A percentile compares a stretch with the other conserved stretches of the same genome.
Evolutionary conservation across 441 rosid genomes (phyloP).

Genomic region (Erysimum pusillum): DNA sequence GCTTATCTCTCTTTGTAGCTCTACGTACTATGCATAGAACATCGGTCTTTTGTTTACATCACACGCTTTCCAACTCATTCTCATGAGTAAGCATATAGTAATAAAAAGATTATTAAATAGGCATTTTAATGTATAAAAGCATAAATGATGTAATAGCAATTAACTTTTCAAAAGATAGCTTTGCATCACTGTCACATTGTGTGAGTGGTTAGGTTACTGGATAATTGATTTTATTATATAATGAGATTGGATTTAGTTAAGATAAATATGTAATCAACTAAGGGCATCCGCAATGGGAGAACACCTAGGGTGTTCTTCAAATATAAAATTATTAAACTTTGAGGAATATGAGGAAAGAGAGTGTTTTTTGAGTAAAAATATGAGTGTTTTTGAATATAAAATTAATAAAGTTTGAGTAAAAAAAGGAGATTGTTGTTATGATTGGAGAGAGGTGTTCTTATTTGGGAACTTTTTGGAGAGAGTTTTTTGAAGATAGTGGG

Average conservation of each 20-base stretch:
- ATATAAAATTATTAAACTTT: too few relatives aligned
- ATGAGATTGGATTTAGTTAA: background rate
- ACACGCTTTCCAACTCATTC: slow-evolving; percentile 10
- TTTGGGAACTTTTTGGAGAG: too few relatives aligned
- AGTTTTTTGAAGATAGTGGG: too few relatives aligned
- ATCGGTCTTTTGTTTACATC: slow-evolving; percentile 14
- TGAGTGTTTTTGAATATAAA: too few relatives aligned
- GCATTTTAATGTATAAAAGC: background rate
- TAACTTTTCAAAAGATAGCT: slow-evolving; percentile 25
- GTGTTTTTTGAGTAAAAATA: too few relatives aligned
- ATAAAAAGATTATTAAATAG: background rate
- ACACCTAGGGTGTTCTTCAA: too few relatives aligned
- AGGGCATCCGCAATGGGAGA: background rate
- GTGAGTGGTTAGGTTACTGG: slow-evolving; percentile 32
- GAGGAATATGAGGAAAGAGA: too few relatives aligned
- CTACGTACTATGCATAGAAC: slow-evolving; percentile 1
- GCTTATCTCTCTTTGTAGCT: slow-evolving; percentile 29
- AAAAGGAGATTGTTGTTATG: too few relatives aligned
- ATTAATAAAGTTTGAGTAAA: too few relatives aligned
- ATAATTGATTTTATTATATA: slow-evolving; percentile 3
- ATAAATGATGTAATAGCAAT: slow-evolving; percentile 24
- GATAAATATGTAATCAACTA: background rate
- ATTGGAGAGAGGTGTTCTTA: too few relatives aligned
- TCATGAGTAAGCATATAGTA: slow-evolving; percentile 14
- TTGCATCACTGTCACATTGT: slow-evolving; percentile 37